Percentiles rank a stretch among this genome's conserved stretches.
Conservation (phyloP, 1,284 basidiomycete species). For the Entoloma clypeatum region DNA sequence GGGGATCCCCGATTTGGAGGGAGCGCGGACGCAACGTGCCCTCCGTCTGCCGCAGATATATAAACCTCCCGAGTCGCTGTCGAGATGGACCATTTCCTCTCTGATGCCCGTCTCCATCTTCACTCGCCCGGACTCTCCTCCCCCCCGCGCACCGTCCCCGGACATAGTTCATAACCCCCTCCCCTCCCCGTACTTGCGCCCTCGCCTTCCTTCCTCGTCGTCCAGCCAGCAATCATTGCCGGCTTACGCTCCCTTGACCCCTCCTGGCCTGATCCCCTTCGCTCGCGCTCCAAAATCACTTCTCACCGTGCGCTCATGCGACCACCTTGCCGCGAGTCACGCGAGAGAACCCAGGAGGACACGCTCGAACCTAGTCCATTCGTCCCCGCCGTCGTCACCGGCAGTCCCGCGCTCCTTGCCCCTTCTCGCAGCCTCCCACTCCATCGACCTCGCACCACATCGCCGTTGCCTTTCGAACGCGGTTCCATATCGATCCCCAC, state of each 20-base stretch:
- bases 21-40: too few relatives aligned
- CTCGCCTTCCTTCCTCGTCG: constrained; percentile 28
- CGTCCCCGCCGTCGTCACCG: constrained; percentile 14
- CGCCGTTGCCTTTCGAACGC: constrained; percentile 32
- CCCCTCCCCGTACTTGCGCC: constrained; percentile 31
- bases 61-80: neutral
- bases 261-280: constrained; percentile 17
- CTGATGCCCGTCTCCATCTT: constrained; percentile 29
- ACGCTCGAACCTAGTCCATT: constrained; percentile 8
- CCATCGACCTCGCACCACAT: constrained; percentile 20
- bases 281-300: constrained; percentile 11
- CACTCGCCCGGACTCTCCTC: constrained; percentile 39
- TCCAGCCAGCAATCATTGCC: constrained; percentile 21
- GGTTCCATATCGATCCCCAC: constrained; percentile 32
- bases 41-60: constrained; percentile 6
- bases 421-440: constrained; percentile 19
- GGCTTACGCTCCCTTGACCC: constrained; percentile 20
- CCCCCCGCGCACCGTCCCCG: constrained; percentile 40
- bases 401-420: constrained; percentile 21
- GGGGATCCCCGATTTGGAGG: too few relatives aligned
- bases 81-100: neutral
- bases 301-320: constrained; percentile 22
- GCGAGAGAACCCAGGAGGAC: constrained; percentile 1
- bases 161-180: constrained; percentile 33
- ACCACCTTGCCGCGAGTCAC: constrained; percentile 20